These are phyloP conservation scores for Balansia obtecta DNA, from an alignment of 2,329 filamentous ascomycete genomes.

Conservation along the genomic window DNA sequence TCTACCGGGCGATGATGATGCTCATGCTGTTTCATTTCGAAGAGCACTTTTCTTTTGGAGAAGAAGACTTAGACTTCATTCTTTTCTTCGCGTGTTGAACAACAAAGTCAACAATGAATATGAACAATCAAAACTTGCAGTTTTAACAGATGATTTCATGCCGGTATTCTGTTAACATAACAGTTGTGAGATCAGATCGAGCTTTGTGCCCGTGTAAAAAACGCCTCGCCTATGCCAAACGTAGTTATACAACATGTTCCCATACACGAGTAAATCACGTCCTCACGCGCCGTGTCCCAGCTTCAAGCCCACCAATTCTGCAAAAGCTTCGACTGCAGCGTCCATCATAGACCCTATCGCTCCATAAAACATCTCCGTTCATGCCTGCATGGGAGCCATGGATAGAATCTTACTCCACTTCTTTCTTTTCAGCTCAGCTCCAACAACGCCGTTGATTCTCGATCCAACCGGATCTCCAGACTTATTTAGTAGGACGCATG, in stretches of 20 bases:
- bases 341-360: neutral
- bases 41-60: neutral
- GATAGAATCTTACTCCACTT: slow-evolving; percentile 98
- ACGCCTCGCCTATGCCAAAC: slow-evolving; percentile 24
- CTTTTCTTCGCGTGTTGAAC: neutral
- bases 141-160: neutral
- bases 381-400: slow-evolving; percentile 65
- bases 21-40: too few relatives aligned
- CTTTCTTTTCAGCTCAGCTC: slow-evolving; percentile 75
- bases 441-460: slow-evolving; percentile 84
- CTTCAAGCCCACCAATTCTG: neutral
- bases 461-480: slow-evolving; percentile 89
- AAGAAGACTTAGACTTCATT: too few relatives aligned
- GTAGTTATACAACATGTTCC: slow-evolving; percentile 21
- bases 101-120: neutral
- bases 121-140: neutral
- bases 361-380: slow-evolving; percentile 9
- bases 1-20: too few relatives aligned
- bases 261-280: slow-evolving; percentile 10
- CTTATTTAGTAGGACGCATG: slow-evolving; percentile 95
- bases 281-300: neutral
- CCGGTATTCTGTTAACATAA: neutral
- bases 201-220: slow-evolving; percentile 14
- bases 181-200: slow-evolving; percentile 5
- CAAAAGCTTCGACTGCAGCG: neutral